Evolutionary conservation across 441 rosid genomes (phyloP).

Genomic region (Eruca vesicaria): DNA sequence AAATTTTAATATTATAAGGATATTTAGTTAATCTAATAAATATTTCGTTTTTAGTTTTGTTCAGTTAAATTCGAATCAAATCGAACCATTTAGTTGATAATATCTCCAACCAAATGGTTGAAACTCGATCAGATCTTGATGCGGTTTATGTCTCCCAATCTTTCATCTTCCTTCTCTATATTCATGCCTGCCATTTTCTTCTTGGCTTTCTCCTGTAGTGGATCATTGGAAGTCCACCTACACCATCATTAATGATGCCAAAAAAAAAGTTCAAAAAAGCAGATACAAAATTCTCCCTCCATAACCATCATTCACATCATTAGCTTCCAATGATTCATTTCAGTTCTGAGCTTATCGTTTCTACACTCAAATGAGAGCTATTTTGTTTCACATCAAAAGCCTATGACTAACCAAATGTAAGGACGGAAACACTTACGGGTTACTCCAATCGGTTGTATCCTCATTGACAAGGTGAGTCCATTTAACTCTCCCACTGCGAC

Average conservation of each 20-base stretch:
- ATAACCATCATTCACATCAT: neutral
- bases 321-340: neutral
- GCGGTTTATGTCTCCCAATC: conserved; percentile 58
- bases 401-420: no score
- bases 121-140: neutral
- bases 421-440: conserved; percentile 49
- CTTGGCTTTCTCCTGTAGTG: conserved; percentile 76
- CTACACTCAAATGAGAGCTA: no score
- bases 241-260: conserved; percentile 21
- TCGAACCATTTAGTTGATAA: no score
- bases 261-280: neutral
- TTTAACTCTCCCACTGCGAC: conserved; percentile 90
- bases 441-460: conserved; percentile 92
- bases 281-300: neutral
- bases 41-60: neutral
- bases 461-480: conserved; percentile 94
- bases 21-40: no score
- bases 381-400: no score
- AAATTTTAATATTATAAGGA: no score
- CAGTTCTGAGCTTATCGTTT: no score
- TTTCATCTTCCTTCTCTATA: conserved; percentile 79
- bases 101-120: no score
- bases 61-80: no score
- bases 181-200: conserved; percentile 89
- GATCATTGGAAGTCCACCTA: conserved; percentile 83